Evolutionary conservation across 352 stramenopile species (phyloP).

Genomic region (Phytophthora brassicae): DNA sequence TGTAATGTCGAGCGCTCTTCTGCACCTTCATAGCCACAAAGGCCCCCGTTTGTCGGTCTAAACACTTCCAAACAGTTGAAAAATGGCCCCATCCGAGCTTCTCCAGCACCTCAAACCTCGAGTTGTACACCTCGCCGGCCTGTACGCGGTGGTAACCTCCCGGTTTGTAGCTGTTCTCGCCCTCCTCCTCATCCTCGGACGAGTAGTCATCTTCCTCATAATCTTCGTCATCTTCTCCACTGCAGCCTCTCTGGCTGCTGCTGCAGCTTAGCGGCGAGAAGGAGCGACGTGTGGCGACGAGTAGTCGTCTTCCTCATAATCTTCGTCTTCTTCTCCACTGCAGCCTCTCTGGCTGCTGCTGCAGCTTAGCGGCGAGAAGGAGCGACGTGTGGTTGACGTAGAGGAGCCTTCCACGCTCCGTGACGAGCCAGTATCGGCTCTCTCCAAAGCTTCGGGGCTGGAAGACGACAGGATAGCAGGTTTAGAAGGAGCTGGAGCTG

Average conservation of each 20-base stretch:
- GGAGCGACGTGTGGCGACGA: too few species aligned
- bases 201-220: constrained; percentile 89
- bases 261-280: constrained; percentile 36
- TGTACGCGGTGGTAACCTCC: constrained; percentile 98
- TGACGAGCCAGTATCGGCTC: constrained; percentile 17
- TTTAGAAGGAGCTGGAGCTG: constrained; percentile 7
- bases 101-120: constrained; percentile 95
- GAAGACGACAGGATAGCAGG: constrained; percentile 17
- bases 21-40: constrained; percentile 97
- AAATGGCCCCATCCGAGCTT: constrained; percentile 99
- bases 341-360: constrained; percentile 25
- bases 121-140: constrained; percentile 91
- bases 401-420: constrained; percentile 27
- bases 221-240: constrained; percentile 29
- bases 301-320: constrained; percentile 87
- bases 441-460: constrained; percentile 18
- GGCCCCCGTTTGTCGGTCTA: constrained; percentile 77
- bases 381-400: constrained; percentile 32
- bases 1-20: constrained; percentile 98
- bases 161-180: constrained; percentile 93
- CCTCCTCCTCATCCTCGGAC: constrained; percentile 90
- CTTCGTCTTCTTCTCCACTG: constrained; percentile 26
- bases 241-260: constrained; percentile 25
- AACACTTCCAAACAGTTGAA: constrained; percentile 99
- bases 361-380: constrained; percentile 35